Percentiles rank a stretch among this genome's conserved stretches.
Evolutionary conservation across 2,329 filamentous ascomycete species (phyloP).

Genomic region (Magnaporthiopsis rhizophila): DNA sequence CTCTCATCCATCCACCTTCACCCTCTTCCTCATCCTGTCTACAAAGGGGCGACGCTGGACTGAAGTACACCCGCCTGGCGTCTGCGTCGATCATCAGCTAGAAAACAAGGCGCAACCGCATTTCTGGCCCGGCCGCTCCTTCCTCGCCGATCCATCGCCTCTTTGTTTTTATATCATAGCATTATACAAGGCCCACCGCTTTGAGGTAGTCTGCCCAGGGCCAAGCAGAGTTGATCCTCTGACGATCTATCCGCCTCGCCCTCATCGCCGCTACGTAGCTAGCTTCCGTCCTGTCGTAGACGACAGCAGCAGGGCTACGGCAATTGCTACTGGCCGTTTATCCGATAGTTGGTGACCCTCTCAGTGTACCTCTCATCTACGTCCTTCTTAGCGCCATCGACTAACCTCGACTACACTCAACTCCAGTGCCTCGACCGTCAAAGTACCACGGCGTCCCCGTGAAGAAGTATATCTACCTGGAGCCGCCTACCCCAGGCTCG

Average conservation of each 20-base stretch:
- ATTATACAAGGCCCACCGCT: background rate
- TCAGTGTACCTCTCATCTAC: background rate
- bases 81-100: background rate
- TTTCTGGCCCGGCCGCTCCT: too few species aligned
- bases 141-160: too few species aligned
- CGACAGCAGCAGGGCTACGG: background rate
- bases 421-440: conserved; percentile 12
- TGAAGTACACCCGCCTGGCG: background rate
- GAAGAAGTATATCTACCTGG: conserved; percentile 34
- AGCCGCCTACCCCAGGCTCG: conserved; percentile 28
- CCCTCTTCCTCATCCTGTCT: background rate
- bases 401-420: background rate
- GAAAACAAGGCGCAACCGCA: background rate
- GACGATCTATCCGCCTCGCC: background rate
- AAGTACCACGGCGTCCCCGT: conserved; percentile 12
- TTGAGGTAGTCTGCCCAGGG: background rate
- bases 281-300: background rate
- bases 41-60: background rate
- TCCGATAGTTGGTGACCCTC: background rate
- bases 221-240: background rate
- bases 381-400: background rate
- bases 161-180: background rate
- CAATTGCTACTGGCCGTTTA: background rate
- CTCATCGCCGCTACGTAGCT: background rate
- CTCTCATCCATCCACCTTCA: background rate